Base-by-base conservation (phyloP, 345 rosid species). In the Eucalyptus paniculata region DNA sequence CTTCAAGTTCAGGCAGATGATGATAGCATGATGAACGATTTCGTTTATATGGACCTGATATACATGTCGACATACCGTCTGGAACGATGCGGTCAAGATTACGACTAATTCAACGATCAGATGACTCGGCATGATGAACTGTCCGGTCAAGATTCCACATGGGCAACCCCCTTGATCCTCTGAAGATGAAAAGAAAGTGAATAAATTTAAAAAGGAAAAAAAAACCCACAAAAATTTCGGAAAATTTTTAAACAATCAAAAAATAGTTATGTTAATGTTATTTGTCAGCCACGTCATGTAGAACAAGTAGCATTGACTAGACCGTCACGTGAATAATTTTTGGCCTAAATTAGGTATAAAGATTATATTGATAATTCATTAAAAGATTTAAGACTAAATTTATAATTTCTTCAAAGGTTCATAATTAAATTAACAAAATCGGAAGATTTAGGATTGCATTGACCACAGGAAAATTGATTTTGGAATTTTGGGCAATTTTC, bases 211-310 rank as follows among this genome's bases (percentile, higher is more conserved):
- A 56, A 56, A 56, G 30, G 62, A 1, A 5, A 56, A 56, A 56
- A 24, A 10, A 56, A 9, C 10, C 62, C 28, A 56, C 30, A 56
- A 56, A 56, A 56, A 56, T 23, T 23, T 23, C 3, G 2, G 30
- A 56, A 56, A 56, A 9, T 24, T 56, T 56, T 56, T 56, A 24
- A 56, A 56, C 30, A 10, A 56, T 56, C 1, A 56, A 56, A 62
- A 60, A 28, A 6, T 62, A 28, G 5, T 28, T 3, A 62, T 0
- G 1, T 28, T 30, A 28, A 28, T 13, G 18, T 30, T 12, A 28
- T 3, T 12, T 30, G 9, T 0, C 3, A 0, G 16, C 4, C 69
- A 53, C 4, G 1, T 28, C 0, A 62, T 14, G 16, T 28, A 13
- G 8, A 6, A 62, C 17, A 60, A 13, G 0, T 13, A 0, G n/a